These are phyloP conservation scores for Fusarium acutatum DNA, from an alignment of 2,329 filamentous ascomycete genomes.

Conservation along the genomic window DNA sequence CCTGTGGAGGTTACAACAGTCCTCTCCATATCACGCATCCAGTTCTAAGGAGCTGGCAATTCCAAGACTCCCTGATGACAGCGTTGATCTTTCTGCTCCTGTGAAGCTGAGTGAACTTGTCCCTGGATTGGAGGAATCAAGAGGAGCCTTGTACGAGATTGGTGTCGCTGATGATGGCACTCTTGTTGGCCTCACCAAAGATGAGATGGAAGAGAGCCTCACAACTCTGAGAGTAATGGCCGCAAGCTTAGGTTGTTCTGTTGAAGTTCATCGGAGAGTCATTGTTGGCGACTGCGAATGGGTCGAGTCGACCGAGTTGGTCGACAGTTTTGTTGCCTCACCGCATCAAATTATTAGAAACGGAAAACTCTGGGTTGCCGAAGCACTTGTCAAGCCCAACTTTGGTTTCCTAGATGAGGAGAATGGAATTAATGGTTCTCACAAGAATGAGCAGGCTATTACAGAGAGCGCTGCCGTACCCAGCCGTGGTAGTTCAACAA, in stretches of 20 bases:
- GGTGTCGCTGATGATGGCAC: slow-evolving; percentile 95
- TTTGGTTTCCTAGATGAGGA: slow-evolving; percentile 51
- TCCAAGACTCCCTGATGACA: slow-evolving; percentile 75
- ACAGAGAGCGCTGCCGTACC: slow-evolving; percentile 37
- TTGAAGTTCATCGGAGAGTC: slow-evolving; percentile 83
- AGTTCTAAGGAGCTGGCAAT: slow-evolving; percentile 78
- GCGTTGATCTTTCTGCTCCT: slow-evolving; percentile 55
- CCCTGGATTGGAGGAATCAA: slow-evolving; percentile 88
- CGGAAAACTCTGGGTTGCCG: slow-evolving; percentile 83
- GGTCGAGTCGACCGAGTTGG: slow-evolving; percentile 56
- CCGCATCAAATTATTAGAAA: slow-evolving; percentile 37
- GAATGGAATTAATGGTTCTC: neutral
- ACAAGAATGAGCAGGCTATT: neutral
- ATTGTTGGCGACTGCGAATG: slow-evolving; percentile 87
- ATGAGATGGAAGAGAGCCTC: slow-evolving; percentile 93
- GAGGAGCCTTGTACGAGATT: slow-evolving; percentile 94
- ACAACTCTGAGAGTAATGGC: slow-evolving; percentile 89
- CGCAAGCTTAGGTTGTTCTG: slow-evolving; percentile 85
- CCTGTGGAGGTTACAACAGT: slow-evolving; percentile 94
- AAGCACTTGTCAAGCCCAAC: slow-evolving; percentile 85
- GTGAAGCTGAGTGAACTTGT: slow-evolving; percentile 66
- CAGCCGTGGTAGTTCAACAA: slow-evolving; percentile 60
- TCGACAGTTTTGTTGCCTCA: slow-evolving; percentile 38
- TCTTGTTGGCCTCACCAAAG: slow-evolving; percentile 84
- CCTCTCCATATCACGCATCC: slow-evolving; percentile 87